These are phyloP conservation scores for Colletotrichum godetiae DNA, from an alignment of 2,329 filamentous ascomycete species.

Conservation along the genomic window DNA sequence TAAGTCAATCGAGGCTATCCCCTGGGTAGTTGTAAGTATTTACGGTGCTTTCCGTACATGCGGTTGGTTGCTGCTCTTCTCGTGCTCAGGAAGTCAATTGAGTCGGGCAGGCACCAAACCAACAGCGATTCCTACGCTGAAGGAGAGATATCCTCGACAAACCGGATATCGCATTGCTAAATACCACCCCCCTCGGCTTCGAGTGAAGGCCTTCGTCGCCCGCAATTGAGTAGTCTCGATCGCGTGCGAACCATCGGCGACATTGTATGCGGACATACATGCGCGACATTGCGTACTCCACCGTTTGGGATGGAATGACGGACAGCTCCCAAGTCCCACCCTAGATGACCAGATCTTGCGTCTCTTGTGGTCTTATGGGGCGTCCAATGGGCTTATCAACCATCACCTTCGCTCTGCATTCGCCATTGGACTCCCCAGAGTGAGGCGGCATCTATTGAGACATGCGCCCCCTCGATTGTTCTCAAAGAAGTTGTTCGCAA, in stretches of 20 bases:
- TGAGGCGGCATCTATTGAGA: conserved; percentile 6
- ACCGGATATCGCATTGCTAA: not conserved
- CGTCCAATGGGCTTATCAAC: conserved; percentile 9
- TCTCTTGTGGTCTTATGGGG: not conserved
- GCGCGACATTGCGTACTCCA: conserved; percentile 30
- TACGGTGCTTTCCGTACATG: not conserved
- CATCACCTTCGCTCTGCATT: not conserved
- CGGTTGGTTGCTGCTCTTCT: not conserved
- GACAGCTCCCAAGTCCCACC: conserved; percentile 11
- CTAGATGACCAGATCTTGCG: conserved; percentile 17
- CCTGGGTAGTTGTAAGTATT: not conserved
- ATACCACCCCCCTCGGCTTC: not conserved
- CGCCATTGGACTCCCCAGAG: conserved; percentile 4
- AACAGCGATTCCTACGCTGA: not conserved
- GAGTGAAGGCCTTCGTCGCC: not conserved
- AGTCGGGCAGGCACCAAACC: not conserved
- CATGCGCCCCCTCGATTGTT: not conserved
- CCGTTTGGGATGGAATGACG: conserved; percentile 23
- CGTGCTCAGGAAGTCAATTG: not conserved
- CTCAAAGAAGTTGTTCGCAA: conserved; percentile 9
- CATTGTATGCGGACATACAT: not conserved
- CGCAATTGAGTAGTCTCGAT: not conserved
- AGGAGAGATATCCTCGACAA: not conserved
- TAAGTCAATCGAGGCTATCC: conserved; percentile 1
- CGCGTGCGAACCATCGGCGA: not conserved